phyloP scores from a whole-genome alignment of 371 early-diverging fungal species.

The Gilbertella persicaria region DNA sequence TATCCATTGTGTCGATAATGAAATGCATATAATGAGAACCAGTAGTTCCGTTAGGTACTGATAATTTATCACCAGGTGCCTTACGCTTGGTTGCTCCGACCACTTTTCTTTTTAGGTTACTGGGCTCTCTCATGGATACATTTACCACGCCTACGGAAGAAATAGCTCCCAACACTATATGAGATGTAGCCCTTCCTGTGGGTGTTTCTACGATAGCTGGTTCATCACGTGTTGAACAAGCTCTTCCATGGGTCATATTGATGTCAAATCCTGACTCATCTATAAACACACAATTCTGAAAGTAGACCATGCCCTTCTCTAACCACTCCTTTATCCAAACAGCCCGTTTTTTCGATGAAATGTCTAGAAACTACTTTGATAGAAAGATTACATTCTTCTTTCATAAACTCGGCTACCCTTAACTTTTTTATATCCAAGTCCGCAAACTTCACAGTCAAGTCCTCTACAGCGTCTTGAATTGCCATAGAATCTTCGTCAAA shows the following conservation, averaged over 20 bases:
- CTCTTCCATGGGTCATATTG: constrained; percentile 4
- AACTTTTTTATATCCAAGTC: too few species aligned
- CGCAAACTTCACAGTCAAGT: too few species aligned
- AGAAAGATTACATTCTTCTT: constrained; percentile 16
- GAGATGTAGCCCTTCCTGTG: constrained; percentile 6
- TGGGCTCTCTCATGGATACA: constrained; percentile 6
- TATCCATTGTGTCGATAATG: too few species aligned
- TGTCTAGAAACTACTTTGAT: constrained; percentile 11
- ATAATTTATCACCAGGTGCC: constrained; percentile 7
- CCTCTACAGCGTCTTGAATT: too few species aligned
- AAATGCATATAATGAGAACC: too few species aligned
- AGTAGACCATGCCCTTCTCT: constrained; percentile 4
- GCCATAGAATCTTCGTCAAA: too few species aligned
- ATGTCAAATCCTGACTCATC: too few species aligned
- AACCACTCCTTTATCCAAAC: constrained; percentile 6
- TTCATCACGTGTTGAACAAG: background rate
- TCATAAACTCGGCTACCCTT: constrained; percentile 18
- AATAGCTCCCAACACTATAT: constrained; percentile 7
- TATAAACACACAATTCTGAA: background rate
- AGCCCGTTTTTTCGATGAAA: constrained; percentile 9
- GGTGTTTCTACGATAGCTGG: constrained; percentile 6
- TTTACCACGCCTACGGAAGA: constrained; percentile 10
- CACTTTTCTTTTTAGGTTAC: constrained; percentile 7
- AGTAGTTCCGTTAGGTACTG: too few species aligned
- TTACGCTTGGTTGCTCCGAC: constrained; percentile 11